Evolutionary conservation across 805 yeast species (phyloP).

Genomic region (Hanseniaspora mollemarum): DNA sequence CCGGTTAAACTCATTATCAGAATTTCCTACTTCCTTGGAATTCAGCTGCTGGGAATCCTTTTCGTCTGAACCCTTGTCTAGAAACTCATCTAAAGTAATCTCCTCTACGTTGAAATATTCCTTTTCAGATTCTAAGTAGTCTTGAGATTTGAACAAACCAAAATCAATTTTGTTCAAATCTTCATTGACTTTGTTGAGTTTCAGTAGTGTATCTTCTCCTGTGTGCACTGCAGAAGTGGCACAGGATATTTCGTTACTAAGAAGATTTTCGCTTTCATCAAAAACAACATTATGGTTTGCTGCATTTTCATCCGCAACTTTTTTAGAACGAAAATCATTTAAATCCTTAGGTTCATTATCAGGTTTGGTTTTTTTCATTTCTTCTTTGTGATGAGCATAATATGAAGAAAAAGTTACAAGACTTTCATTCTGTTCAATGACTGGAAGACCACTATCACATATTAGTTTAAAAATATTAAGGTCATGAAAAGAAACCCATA

Average conservation of each 20-base stretch:
- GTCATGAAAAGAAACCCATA: not conserved
- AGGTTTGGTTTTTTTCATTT: not conserved
- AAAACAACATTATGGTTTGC: not conserved
- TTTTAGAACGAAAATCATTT: too few relatives aligned
- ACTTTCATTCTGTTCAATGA: not conserved
- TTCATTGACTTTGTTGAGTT: not conserved
- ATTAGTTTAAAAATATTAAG: not conserved
- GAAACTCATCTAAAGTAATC: not conserved
- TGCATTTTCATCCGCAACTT: not conserved
- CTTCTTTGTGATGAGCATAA: not conserved
- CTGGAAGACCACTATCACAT: slow-evolving; percentile 9
- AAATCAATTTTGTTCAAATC: slow-evolving; percentile 1
- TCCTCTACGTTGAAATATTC: not conserved
- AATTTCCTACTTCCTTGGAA: not conserved
- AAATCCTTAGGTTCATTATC: too few relatives aligned
- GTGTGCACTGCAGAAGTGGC: too few relatives aligned
- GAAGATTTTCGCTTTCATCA: too few relatives aligned
- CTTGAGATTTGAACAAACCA: not conserved
- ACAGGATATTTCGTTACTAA: too few relatives aligned
- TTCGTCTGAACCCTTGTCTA: not conserved
- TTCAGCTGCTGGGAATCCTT: not conserved
- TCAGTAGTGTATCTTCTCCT: not conserved
- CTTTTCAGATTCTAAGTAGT: not conserved
- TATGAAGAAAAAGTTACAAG: not conserved
- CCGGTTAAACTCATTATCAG: not conserved